These are phyloP conservation scores for Panaeolus cyanescens DNA, from an alignment of 768 basidiomycete species.

Conservation along the genomic window DNA sequence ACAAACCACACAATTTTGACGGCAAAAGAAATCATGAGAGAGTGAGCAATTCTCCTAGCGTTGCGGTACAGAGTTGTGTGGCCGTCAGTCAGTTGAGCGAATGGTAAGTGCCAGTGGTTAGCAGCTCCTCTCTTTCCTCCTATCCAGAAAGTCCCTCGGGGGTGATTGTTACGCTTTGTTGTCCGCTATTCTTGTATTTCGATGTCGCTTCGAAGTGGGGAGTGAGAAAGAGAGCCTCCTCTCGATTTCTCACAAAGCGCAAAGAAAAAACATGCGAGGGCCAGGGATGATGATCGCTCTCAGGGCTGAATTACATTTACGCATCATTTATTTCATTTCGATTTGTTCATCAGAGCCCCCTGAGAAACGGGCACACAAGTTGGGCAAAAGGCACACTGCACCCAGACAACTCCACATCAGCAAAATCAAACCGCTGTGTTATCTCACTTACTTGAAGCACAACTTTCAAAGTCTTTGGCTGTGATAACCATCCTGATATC, in stretches of 20 bases:
- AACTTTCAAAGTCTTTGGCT: background rate
- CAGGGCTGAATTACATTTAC: background rate
- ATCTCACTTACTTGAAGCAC: background rate
- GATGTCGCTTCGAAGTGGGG: background rate
- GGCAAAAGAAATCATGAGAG: conserved; percentile 50
- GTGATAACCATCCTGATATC: background rate
- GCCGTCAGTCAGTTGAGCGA: background rate
- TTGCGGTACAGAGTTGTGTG: background rate
- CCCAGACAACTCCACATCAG: background rate
- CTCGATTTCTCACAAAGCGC: background rate
- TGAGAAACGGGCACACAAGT: background rate
- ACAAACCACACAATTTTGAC: conserved; percentile 61
- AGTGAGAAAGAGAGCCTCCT: background rate
- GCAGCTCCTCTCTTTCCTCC: background rate
- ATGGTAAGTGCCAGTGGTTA: background rate
- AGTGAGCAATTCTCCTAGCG: background rate
- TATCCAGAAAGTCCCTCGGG: background rate
- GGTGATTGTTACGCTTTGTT: background rate
- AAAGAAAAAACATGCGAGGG: background rate
- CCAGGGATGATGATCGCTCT: background rate
- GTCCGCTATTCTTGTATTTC: background rate
- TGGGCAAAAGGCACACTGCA: background rate
- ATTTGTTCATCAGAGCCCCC: background rate
- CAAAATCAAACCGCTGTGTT: background rate
- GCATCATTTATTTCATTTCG: background rate